Conservation (phyloP, 805 yeast species). For the Metschnikowia kofuensis region DNA sequence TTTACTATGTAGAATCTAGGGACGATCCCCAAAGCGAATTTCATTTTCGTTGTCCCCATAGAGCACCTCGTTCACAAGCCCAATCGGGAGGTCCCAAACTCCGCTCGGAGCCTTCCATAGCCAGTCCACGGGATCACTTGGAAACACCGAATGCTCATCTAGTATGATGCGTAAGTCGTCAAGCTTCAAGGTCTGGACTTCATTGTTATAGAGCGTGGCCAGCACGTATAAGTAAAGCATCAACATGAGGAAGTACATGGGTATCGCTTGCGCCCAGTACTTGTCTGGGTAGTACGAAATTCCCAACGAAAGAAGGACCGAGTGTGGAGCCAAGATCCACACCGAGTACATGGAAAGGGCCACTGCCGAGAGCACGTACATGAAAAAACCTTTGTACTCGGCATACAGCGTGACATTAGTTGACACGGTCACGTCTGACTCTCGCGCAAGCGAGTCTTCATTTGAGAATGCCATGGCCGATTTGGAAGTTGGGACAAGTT, state of each 20-base stretch:
- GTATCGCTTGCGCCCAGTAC: constrained; percentile 86
- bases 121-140: constrained; percentile 30
- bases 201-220: constrained; percentile 71
- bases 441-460: constrained; percentile 56
- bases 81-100: constrained; percentile 80
- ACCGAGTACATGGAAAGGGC: constrained; percentile 51
- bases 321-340: constrained; percentile 76
- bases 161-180: constrained; percentile 61
- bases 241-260: constrained; percentile 63
- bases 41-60: constrained; percentile 32
- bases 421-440: constrained; percentile 59
- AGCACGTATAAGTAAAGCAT: constrained; percentile 75
- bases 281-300: constrained; percentile 80
- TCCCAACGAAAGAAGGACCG: constrained; percentile 48
- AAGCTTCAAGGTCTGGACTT: constrained; percentile 59
- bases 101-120: constrained; percentile 70
- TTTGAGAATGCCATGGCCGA: constrained; percentile 1
- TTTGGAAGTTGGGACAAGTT: background rate
- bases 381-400: constrained; percentile 87
- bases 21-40: constrained; percentile 2
- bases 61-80: constrained; percentile 62
- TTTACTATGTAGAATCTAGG: background rate
- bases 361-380: constrained; percentile 64
- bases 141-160: constrained; percentile 56
- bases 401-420: constrained; percentile 54